A percentile compares a stretch with the other conserved stretches of the same genome.
phyloP scores from a whole-genome alignment of 352 stramenopile species.

The Globisporangium apiculatum region DNA sequence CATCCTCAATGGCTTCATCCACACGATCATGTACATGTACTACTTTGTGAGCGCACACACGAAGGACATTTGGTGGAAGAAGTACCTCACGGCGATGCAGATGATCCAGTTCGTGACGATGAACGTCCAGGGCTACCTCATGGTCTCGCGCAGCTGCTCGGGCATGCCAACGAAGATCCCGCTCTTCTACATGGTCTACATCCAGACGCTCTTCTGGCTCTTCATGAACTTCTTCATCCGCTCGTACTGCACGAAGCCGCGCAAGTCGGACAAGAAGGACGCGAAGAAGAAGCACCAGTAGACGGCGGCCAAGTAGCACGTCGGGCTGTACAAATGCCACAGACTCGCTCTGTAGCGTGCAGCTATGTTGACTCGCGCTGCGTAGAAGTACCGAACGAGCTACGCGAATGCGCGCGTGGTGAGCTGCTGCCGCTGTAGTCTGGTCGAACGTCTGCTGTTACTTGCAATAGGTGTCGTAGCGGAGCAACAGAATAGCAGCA shows the following conservation, averaged over 20 bases:
- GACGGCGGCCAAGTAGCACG: conserved; percentile 7
- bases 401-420: no score
- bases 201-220: conserved; percentile 91
- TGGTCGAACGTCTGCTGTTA: no score
- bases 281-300: conserved; percentile 55
- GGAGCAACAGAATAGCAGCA: no score
- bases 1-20: conserved; percentile 96
- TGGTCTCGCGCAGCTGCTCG: conserved; percentile 84
- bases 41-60: conserved; percentile 98
- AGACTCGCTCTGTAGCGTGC: no score
- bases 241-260: conserved; percentile 82
- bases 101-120: conserved; percentile 92
- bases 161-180: conserved; percentile 76
- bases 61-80: conserved; percentile 97
- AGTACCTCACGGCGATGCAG: conserved; percentile 93
- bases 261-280: conserved; percentile 34
- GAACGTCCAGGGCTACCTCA: conserved; percentile 71
- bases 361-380: no score
- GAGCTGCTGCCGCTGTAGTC: no score
- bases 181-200: conserved; percentile 93
- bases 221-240: conserved; percentile 97
- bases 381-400: no score
- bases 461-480: no score
- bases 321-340: not conserved
- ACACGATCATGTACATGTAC: conserved; percentile 99